phyloP scores from a whole-genome alignment of 2,329 filamentous ascomycete species.

The Xylaria sp. region DNA sequence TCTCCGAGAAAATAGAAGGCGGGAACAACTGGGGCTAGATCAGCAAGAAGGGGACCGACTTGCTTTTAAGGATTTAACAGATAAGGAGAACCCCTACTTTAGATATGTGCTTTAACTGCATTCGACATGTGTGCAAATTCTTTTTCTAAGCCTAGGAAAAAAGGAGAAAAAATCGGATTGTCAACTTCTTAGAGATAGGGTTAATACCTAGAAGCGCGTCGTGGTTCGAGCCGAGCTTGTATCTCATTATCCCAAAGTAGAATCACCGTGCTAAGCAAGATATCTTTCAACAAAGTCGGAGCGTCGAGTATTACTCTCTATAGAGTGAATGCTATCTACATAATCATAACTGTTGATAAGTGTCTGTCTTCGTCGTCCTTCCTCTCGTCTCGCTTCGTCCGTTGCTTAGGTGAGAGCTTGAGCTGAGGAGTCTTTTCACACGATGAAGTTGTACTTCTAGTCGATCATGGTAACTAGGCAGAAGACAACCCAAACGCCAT shows the following conservation, averaged over 20 bases:
- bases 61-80: slow-evolving; percentile 75
- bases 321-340: slow-evolving; percentile 2
- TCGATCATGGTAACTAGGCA: not conserved
- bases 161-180: too few relatives aligned
- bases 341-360: not conserved
- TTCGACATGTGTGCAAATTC: not conserved
- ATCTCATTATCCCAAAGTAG: not conserved
- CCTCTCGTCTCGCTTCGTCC: not conserved
- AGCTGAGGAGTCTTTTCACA: not conserved
- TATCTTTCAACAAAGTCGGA: not conserved
- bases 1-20: slow-evolving; percentile 65
- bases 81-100: slow-evolving; percentile 75
- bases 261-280: not conserved
- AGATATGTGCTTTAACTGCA: slow-evolving; percentile 63
- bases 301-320: not conserved
- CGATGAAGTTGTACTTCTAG: not conserved
- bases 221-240: not conserved
- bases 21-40: slow-evolving; percentile 60
- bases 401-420: not conserved
- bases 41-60: slow-evolving; percentile 71
- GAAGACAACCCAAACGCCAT: slow-evolving; percentile 26
- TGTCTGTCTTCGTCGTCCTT: not conserved
- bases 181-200: too few relatives aligned
- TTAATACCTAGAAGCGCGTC: not conserved
- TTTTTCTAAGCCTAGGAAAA: not conserved